phyloP scores from a whole-genome alignment of 768 basidiomycete species.

The Tylopilus sp. region DNA sequence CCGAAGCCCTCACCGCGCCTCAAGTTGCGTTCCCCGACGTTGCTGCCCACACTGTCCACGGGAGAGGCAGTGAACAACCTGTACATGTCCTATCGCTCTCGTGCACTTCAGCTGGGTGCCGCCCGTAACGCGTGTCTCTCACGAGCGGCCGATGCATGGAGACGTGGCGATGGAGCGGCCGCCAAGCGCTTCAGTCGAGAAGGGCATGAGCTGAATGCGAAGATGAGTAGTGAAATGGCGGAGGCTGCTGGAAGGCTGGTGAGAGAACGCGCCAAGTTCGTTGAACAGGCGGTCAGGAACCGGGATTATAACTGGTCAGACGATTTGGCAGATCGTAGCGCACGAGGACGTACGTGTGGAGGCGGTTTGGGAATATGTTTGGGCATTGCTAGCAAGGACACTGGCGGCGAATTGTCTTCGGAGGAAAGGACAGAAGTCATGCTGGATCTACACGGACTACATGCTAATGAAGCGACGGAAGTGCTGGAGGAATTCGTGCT shows the following conservation, averaged over 20 bases:
- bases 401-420: conserved; percentile 56
- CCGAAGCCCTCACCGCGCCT: conserved; percentile 82
- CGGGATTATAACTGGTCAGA: conserved; percentile 78
- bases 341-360: conserved; percentile 71
- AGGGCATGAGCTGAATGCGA: conserved; percentile 88
- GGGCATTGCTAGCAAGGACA: conserved; percentile 69
- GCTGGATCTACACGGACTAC: conserved; percentile 90
- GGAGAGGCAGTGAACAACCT: conserved; percentile 75
- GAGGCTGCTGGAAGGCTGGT: conserved; percentile 84
- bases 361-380: conserved; percentile 82
- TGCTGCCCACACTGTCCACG: conserved; percentile 87
- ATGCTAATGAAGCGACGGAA: conserved; percentile 90
- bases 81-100: conserved; percentile 87
- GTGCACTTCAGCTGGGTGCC: conserved; percentile 88
- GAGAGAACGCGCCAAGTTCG: conserved; percentile 70
- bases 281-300: conserved; percentile 70
- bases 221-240: conserved; percentile 85
- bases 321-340: conserved; percentile 74
- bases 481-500: conserved; percentile 87
- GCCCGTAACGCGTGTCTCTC: conserved; percentile 93
- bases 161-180: conserved; percentile 90
- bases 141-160: conserved; percentile 94
- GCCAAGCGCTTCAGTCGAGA: conserved; percentile 94
- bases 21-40: conserved; percentile 74
- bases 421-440: conserved; percentile 89